Base-by-base conservation (phyloP, 2,329 filamentous ascomycete genomes). In the Aspergillus pseudotamarii region DNA sequence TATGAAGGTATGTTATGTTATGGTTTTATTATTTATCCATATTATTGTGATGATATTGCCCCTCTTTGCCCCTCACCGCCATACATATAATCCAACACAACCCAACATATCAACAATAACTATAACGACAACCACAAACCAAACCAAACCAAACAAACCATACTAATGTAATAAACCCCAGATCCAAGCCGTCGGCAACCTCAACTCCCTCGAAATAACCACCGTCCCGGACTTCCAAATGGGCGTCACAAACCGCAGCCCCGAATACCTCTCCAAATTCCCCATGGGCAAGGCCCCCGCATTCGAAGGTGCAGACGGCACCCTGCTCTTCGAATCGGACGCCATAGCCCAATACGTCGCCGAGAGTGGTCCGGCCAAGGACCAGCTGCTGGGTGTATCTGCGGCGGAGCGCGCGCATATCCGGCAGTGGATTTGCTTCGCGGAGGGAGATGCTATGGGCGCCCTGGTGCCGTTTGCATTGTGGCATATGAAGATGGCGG, bases 231-330 rank as follows among this genome's bases (percentile, higher is more conserved):
- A 75, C 61, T 85, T 83, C 72, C 61, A 73, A 53, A 79, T 82
- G 69, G 71, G 74, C 60, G 73, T 76, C 58, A 80, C 79, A 63
- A 85, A 84, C 76, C 71, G 71, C 43, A 75, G 73, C 12, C 75
- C 80, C 3, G 80, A 81, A 6, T 85, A 80, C 75, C 72, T 82
- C 14, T 62, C 79, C 73, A 85, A 85, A 67, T 86, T 85, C 73
- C 82, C 83, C 16, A 69, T 83, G 41, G 83, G 83, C 70, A 85
- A 85, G 69, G 80, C 85, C 6, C 84, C 84, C 16, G 79, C 78
- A 45, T 80, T 85, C 62, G 82, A 84, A 69, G 76, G 75, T 41
- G 73, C 81, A 26, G 81, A 84, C 67, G 83, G 83, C 55, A 57
- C 51, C 71, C 72, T 63, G 64, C 61, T 86, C 41, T 69, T 78